These are phyloP conservation scores for Celoporthe dispersa DNA, from an alignment of 2,329 filamentous ascomycete genomes.

Conservation along the genomic window DNA sequence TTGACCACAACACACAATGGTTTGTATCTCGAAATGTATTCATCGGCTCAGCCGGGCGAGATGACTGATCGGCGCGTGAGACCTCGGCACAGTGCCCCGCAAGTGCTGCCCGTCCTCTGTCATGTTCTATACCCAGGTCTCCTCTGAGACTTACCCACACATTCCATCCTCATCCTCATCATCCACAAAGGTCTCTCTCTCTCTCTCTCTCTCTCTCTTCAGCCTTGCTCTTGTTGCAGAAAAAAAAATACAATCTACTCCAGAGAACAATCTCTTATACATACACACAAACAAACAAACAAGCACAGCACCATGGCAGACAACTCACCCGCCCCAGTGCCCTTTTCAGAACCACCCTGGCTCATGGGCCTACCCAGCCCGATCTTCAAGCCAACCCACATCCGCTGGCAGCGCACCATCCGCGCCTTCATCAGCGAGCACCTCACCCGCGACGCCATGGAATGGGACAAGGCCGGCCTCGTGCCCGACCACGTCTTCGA, in stretches of 20 bases:
- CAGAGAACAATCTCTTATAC: background rate
- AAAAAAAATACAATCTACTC: background rate
- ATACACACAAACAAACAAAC: background rate
- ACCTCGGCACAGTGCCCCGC: slow-evolving; percentile 4
- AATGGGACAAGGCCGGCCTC: slow-evolving; percentile 70
- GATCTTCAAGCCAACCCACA: slow-evolving; percentile 70
- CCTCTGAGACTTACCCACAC: background rate
- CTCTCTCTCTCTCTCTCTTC: too few relatives aligned
- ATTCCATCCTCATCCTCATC: background rate
- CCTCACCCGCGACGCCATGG: slow-evolving; percentile 63
- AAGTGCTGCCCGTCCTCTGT: background rate
- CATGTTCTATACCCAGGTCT: background rate
- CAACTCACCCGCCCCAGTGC: slow-evolving; percentile 43
- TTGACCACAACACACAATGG: background rate
- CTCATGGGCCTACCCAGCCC: slow-evolving; percentile 71
- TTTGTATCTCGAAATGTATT: background rate
- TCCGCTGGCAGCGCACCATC: slow-evolving; percentile 69
- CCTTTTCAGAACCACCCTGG: slow-evolving; percentile 76
- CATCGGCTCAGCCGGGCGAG: background rate
- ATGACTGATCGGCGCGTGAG: background rate
- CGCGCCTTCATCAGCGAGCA: slow-evolving; percentile 69
- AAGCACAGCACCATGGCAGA: background rate
- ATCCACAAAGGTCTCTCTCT: too few relatives aligned
- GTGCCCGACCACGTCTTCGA: slow-evolving; percentile 68
- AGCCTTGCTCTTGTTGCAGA: background rate